These are phyloP conservation scores for Polygonum aviculare DNA, from an alignment of 148 eudicot species.

Conservation along the genomic window DNA sequence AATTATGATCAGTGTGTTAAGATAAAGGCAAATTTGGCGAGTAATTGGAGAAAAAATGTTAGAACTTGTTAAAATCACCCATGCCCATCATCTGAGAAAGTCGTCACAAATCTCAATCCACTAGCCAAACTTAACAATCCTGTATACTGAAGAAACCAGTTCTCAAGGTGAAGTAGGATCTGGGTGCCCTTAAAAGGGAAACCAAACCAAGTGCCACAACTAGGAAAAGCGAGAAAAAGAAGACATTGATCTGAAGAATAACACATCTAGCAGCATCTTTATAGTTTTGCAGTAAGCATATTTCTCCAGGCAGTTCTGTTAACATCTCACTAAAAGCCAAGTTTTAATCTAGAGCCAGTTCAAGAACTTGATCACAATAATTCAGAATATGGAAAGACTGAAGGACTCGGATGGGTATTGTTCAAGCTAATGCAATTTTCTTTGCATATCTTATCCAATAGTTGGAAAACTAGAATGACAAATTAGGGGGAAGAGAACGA, in stretches of 20 bases:
- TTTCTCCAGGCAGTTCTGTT: too few relatives aligned
- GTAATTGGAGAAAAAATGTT: background rate
- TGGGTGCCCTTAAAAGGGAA: background rate
- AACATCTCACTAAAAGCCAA: too few relatives aligned
- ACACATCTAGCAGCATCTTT: background rate
- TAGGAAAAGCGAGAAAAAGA: background rate
- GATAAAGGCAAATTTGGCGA: background rate
- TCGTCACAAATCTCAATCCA: background rate
- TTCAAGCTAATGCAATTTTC: too few relatives aligned
- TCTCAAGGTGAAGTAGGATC: background rate
- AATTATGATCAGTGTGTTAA: background rate
- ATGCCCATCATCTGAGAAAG: background rate
- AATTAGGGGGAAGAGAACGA: too few relatives aligned
- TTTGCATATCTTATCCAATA: too few relatives aligned
- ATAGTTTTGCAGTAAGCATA: background rate
- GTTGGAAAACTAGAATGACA: too few relatives aligned
- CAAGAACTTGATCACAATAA: too few relatives aligned
- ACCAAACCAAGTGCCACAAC: background rate
- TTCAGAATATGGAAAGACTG: too few relatives aligned
- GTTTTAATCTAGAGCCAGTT: too few relatives aligned
- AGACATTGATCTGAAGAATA: background rate
- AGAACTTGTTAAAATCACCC: background rate
- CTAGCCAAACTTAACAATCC: background rate
- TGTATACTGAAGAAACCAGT: background rate
- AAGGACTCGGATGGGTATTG: too few relatives aligned